These are phyloP conservation scores for Erythrophleum ivorense DNA, from an alignment of 331 rosid species.

Conservation along the genomic window DNA sequence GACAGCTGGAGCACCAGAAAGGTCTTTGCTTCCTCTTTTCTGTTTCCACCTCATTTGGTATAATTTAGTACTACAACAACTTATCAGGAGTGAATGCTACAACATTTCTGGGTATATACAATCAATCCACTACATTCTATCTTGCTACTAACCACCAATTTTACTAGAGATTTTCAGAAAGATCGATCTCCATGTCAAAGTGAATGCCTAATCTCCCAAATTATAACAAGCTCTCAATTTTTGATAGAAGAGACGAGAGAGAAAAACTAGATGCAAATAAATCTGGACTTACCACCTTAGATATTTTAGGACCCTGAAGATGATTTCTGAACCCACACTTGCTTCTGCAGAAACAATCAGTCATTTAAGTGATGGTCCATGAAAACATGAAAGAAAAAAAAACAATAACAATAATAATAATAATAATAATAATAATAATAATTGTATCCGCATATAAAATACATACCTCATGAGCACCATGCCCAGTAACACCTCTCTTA, in stretches of 20 bases:
- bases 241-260: slow-evolving; percentile 6
- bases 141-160: background rate
- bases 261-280: slow-evolving; percentile 27
- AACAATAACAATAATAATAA: background rate
- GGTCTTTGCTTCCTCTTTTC: too few relatives aligned
- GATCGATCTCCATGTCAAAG: slow-evolving; percentile 24
- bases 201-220: slow-evolving; percentile 14
- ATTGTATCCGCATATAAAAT: slow-evolving; percentile 27
- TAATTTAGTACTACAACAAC: too few relatives aligned
- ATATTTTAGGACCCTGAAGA: slow-evolving; percentile 79
- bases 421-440: background rate
- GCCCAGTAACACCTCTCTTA: slow-evolving; percentile 69
- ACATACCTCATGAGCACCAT: slow-evolving; percentile 77
- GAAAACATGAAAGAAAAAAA: slow-evolving; percentile 24
- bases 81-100: too few relatives aligned
- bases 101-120: too few relatives aligned
- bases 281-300: slow-evolving; percentile 52
- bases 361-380: slow-evolving; percentile 33
- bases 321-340: slow-evolving; percentile 97
- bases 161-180: slow-evolving; percentile 8
- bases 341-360: slow-evolving; percentile 73
- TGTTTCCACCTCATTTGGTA: too few relatives aligned
- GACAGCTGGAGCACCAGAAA: too few relatives aligned
- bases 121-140: background rate
- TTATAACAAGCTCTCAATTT: slow-evolving; percentile 30